Percentiles rank a stretch among this genome's conserved stretches.
phyloP scores from a whole-genome alignment of 2,329 filamentous ascomycete species.

The Pseudogymnoascus sp. region DNA sequence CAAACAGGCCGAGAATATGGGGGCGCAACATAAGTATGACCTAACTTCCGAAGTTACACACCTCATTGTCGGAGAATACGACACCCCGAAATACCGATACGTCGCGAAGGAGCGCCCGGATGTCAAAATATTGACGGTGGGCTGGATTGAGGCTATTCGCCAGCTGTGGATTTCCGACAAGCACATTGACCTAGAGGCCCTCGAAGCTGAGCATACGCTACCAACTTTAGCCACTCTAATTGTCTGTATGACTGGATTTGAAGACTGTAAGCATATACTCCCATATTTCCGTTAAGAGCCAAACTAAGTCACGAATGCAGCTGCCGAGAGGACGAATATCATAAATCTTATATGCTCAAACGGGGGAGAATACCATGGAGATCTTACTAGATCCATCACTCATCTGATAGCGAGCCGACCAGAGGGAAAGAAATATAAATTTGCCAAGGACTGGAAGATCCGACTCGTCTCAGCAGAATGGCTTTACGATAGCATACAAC shows the following conservation, averaged over 20 bases:
- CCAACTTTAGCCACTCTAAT: conserved; percentile 56
- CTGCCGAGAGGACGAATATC: conserved; percentile 60
- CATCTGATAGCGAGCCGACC: conserved; percentile 77
- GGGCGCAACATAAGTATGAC: conserved; percentile 80
- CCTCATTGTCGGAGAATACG: conserved; percentile 79
- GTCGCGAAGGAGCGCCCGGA: conserved; percentile 85
- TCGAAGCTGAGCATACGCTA: conserved; percentile 62
- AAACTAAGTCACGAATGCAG: conserved; percentile 34
- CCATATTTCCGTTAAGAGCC: conserved; percentile 11
- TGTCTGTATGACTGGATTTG: conserved; percentile 64
- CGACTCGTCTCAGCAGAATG: conserved; percentile 75
- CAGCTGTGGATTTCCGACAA: conserved; percentile 73
- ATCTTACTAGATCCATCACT: conserved; percentile 77
- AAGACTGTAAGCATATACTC: conserved; percentile 53
- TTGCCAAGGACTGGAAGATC: conserved; percentile 76
- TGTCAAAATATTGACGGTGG: conserved; percentile 71
- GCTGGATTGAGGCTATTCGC: conserved; percentile 77
- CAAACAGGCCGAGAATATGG: conserved; percentile 67
- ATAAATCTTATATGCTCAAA: conserved; percentile 56
- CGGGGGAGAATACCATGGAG: conserved; percentile 78
- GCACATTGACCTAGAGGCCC: conserved; percentile 60
- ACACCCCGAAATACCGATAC: conserved; percentile 91
- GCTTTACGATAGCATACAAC: conserved; percentile 72
- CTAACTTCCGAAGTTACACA: conserved; percentile 95
- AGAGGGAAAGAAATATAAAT: conserved; percentile 82